These are phyloP conservation scores for Urostyla sp. DNA, from an alignment of 73 alveolate genomes.

Conservation along the genomic window DNA sequence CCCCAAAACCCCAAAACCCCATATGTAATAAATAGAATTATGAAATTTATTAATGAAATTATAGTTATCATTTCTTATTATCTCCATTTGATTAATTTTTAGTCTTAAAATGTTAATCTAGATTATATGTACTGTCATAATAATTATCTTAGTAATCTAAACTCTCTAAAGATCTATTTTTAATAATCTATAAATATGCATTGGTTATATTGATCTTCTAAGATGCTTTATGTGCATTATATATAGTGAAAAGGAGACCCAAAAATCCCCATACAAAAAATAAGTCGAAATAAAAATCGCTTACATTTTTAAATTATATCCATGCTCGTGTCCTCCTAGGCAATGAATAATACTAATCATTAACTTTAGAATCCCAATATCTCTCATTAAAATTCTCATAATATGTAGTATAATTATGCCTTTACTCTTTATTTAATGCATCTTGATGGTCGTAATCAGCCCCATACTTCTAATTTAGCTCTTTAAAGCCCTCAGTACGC, in stretches of 20 bases:
- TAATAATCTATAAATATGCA: slow-evolving; percentile 50
- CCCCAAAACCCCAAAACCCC: too few species aligned
- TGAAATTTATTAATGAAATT: too few species aligned
- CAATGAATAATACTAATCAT: neutral
- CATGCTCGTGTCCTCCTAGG: slow-evolving; percentile 35
- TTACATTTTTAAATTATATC: slow-evolving; percentile 36
- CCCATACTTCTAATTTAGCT: slow-evolving; percentile 50
- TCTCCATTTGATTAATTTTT: too few species aligned
- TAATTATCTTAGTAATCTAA: too few species aligned
- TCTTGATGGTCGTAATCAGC: slow-evolving; percentile 49
- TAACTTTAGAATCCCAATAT: slow-evolving; percentile 44
- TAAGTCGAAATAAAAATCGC: slow-evolving; percentile 29
- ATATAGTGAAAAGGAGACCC: slow-evolving; percentile 12
- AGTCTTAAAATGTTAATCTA: too few species aligned
- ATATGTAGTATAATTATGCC: slow-evolving; percentile 11
- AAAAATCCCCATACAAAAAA: slow-evolving; percentile 27
- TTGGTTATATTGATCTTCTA: slow-evolving; percentile 38
- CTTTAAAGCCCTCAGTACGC: slow-evolving; percentile 61
- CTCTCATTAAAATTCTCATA: slow-evolving; percentile 28
- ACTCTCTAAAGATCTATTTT: slow-evolving; percentile 22
- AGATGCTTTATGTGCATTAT: slow-evolving; percentile 17
- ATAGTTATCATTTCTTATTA: too few species aligned
- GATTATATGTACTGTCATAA: too few species aligned
- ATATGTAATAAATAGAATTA: too few species aligned
- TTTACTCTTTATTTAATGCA: slow-evolving; percentile 5